Base-by-base conservation (phyloP, 2,329 filamentous ascomycete species). In the Tolypocladium pustulatum region DNA sequence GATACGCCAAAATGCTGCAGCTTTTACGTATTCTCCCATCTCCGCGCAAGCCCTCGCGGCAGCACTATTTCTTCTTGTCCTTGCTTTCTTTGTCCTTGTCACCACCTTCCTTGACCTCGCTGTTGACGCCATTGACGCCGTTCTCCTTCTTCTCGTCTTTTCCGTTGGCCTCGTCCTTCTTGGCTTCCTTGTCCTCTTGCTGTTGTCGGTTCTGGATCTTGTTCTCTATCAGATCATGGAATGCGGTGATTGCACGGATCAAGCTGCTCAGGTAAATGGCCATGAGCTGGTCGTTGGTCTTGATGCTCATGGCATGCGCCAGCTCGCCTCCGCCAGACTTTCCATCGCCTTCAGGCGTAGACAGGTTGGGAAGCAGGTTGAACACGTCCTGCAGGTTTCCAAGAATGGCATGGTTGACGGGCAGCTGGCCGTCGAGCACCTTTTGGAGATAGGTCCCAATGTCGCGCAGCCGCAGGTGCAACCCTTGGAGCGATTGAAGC, bases 321-420 rank as follows among this genome's bases (percentile, higher is more conserved):
- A 99, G 81, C 73, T 97, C 94, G 69, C 88, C 87, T 67, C 91
- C 91, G 66, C 87, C 76, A 37, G 76, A 70, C 67, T 87, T 82
- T 62, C 78, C 81, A 49, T 86, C 86, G 51, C 81, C 79, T 58
- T 89, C 84, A 36, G 93, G 90, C 41, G 91, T 95, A 12, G 90
- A 92, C 57, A 99, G 83, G 75, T 99, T 99, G 54, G 94, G 94
- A 30, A 99, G 85, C 51, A 99, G 86, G 76, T 99, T 99, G 82
- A 99, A 99, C 62, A 97, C 91, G 70, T 99, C 94, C 78, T 99
- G 94, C n/a, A 99, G 86, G 71, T 97, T 96, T 65, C 93, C 94
- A 34, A 99, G 84, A 62, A 99, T 97, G 59, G 91, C 91, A 72
- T 99, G 94, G 78, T 99, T 99, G 70, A 97, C 88, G 5, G 94